Evolutionary conservation across 2,329 filamentous ascomycete genomes (phyloP).

Genomic region (Colletotrichum sp.): DNA sequence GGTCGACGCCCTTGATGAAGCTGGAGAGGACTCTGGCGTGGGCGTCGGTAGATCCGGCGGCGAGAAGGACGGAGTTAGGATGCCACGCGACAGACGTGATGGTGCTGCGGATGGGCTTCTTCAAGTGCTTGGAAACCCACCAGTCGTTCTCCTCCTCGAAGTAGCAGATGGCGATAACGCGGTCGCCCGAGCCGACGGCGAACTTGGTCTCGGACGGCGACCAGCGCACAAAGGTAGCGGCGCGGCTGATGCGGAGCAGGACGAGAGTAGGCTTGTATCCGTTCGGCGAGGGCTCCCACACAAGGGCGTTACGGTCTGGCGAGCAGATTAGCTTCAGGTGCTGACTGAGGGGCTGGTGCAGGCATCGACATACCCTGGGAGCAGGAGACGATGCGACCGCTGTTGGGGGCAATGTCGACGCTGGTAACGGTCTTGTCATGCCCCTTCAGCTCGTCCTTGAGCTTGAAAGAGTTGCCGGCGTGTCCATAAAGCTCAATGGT

Average conservation of each 20-base stretch:
- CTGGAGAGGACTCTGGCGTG: conserved; percentile 93
- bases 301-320: conserved; percentile 92
- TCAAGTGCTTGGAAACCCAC: conserved; percentile 99
- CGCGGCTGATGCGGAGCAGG: conserved; percentile 93
- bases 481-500: conserved; percentile 86
- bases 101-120: conserved; percentile 98
- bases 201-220: conserved; percentile 97
- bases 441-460: conserved; percentile 92
- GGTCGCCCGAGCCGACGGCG: conserved; percentile 93
- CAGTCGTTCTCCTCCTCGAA: conserved; percentile 99
- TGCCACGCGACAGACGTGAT: conserved; percentile 97
- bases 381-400: conserved; percentile 94
- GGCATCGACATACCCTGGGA: conserved; percentile 73
- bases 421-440: conserved; percentile 98
- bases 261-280: conserved; percentile 98
- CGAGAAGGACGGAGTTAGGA: conserved; percentile 93
- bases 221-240: conserved; percentile 97
- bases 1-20: conserved; percentile 95
- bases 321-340: neutral
- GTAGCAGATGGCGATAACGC: conserved; percentile 96
- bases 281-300: conserved; percentile 92
- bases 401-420: conserved; percentile 91
- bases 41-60: conserved; percentile 95
- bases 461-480: conserved; percentile 74
- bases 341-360: neutral